A percentile compares a stretch with the other conserved stretches of the same genome.
Conservation (phyloP, 306 rosid genomes). For the Trichosanthes truncata region DNA sequence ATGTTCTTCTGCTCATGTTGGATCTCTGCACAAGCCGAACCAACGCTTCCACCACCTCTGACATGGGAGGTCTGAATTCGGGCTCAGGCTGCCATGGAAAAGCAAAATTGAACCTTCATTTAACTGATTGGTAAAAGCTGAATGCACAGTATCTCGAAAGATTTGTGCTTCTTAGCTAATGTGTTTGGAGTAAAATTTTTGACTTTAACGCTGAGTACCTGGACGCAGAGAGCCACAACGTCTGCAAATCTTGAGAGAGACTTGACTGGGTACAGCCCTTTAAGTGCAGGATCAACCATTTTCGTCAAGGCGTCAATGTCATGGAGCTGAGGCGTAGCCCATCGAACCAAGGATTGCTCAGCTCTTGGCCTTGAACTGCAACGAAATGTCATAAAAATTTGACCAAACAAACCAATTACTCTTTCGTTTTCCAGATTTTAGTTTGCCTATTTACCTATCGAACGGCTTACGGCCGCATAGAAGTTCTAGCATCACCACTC, state of each 20-base stretch:
- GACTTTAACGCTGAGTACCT: slow-evolving; percentile 25
- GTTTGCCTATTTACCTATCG: slow-evolving; percentile 53
- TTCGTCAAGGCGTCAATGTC: slow-evolving; percentile 90
- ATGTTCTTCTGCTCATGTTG: slow-evolving; percentile 15
- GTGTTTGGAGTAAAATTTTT: neutral
- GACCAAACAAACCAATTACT: neutral
- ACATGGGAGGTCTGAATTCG: slow-evolving; percentile 19
- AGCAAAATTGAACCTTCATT: neutral
- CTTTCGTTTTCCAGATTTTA: neutral
- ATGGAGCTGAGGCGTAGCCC: slow-evolving; percentile 99
- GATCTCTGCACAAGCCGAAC: slow-evolving; percentile 15
- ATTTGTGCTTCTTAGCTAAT: neutral
- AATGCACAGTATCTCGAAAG: neutral
- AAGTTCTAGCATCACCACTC: slow-evolving; percentile 96
- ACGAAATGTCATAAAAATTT: slow-evolving; percentile 3
- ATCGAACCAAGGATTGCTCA: slow-evolving; percentile 89
- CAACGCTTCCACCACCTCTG: slow-evolving; percentile 14
- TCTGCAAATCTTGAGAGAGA: slow-evolving; percentile 97
- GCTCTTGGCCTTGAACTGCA: slow-evolving; percentile 70
- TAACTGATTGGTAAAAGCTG: neutral
- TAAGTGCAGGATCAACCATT: slow-evolving; percentile 89
- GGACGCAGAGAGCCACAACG: slow-evolving; percentile 91
- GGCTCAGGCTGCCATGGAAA: slow-evolving; percentile 14
- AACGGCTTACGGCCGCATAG: slow-evolving; percentile 86
- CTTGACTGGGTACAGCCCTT: slow-evolving; percentile 90